Evolutionary conservation across 2,329 filamentous ascomycete species (phyloP), one percentile per base, ranked within the genome.

Genomic region (Pyrenochaeta sp.): DNA sequence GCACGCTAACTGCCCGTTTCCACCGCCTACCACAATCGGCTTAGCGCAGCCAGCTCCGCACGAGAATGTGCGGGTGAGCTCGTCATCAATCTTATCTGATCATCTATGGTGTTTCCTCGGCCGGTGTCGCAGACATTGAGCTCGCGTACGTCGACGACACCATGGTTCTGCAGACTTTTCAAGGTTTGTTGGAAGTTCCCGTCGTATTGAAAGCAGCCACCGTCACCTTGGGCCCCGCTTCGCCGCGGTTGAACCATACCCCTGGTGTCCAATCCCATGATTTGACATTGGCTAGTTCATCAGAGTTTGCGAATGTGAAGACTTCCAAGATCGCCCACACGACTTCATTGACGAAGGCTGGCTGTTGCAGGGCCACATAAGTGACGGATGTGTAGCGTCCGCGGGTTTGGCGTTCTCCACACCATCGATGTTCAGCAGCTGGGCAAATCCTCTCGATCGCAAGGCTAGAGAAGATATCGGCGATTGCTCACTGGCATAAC

Each of bases 41-140:
- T 27, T 22, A 43, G 34, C 30, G 24, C 28, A 27, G 36, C 13
- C 42, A 19, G 32, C 15, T 30, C 37, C 50, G 44, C 58, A 52
- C 54, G 36, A 54, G 53, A 61, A 43, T 36, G 32, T 39, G 28
- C 44, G 22, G 37, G 43, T 50, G 39, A 58, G 4, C 48, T 22
- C 32, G 45, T 51, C 46, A 57, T 51, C 60, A 62, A 62, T 62
- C 60, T 62, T 57, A 62, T 62, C 60, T 52, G 57, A 62, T 62
- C 39, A 54, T 58, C 60, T 19, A 28, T 30, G 52, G 43, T 43
- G 5, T 43, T 48, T 53, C 10, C 34, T 53, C 52, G 44, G 44
- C 39, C 32, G 34, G 34, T 40, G 47, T 42, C 47, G 47, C 28
- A 30, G 9, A 9, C 19, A 1, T 19, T 19, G 19, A 19, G 19